Base-by-base conservation (phyloP, 352 stramenopile species). In the Pythium biforme region DNA sequence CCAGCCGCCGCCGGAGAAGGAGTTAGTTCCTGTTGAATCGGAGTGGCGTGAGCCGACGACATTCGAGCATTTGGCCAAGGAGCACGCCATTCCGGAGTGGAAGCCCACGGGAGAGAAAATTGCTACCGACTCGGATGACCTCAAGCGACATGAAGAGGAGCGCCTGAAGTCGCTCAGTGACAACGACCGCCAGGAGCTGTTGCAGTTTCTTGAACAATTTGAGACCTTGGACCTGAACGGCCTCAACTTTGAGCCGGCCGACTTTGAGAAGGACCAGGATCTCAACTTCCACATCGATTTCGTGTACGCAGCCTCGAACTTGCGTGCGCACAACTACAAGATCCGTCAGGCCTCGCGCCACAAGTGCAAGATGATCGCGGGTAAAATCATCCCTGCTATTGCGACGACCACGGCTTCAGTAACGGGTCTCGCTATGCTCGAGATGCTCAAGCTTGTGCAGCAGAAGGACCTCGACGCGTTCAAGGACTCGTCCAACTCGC, bases 381-480 rank as follows among this genome's bases (percentile, higher is more conserved):
- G 98, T 46, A 99, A 99, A 75, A 99, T 99, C 67, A 99, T 99
- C 65, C 97, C 97, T 17, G 97, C 98, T 25, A 99, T 99, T 80
- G 97, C 97, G 17, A 99, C 97, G n/a, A 99, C 97, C 11, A 99
- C 99, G 71, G 98, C 98, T 19, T 99, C 99, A 52, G 97, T 99
- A 50, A 98, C 97, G 2, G 97, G 97, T 10, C 73, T 99, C 52
- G 96, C 99, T 69, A 97, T 99, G 69, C 63, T 95, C 4, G 79
- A 96, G 68, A 82, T 96, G 80, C 79, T 95, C 52, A 96, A 96
- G 74, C 61, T 95, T 31, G 58, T 97, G 20, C 87, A 96, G 71
- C 76, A 76, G 23, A 97, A 97, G 71, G 79, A 94, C 47, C 57
- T 97, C 23, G 86, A 86, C 11, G 87, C 86, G 19, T 97, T 93